Evolutionary conservation across 2,329 filamentous ascomycete species (phyloP).

Genomic region (Penicillium sp.): DNA sequence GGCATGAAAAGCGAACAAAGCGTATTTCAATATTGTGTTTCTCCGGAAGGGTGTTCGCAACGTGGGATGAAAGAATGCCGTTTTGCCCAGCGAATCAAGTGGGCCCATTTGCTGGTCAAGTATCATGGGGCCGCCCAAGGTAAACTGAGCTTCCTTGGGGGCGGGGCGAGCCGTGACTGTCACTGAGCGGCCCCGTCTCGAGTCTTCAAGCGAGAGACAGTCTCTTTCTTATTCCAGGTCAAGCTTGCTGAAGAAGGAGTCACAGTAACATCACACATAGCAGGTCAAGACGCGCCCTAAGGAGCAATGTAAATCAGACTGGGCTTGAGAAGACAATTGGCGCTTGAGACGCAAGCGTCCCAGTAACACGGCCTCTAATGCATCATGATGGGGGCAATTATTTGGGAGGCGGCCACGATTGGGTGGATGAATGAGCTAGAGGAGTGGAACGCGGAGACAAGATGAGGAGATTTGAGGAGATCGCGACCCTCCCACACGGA

Average conservation of each 20-base stretch:
- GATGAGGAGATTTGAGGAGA: not conserved
- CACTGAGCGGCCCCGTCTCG: not conserved
- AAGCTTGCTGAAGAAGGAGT: not conserved
- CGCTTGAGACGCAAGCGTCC: not conserved
- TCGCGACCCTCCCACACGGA: not conserved
- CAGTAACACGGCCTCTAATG: not conserved
- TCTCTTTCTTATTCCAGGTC: not conserved
- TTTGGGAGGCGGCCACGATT: not conserved
- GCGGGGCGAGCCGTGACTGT: not conserved
- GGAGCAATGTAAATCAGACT: not conserved
- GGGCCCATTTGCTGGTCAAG: not conserved
- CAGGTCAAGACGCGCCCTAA: not conserved
- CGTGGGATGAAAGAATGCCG: not conserved
- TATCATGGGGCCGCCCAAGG: not conserved
- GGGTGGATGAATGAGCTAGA: not conserved
- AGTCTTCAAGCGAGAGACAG: not conserved
- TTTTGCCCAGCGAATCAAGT: not conserved
- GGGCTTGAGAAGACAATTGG: not conserved
- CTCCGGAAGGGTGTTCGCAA: not conserved
- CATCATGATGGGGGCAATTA: not conserved
- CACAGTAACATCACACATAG: not conserved
- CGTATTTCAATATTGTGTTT: not conserved
- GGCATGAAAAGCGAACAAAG: not conserved
- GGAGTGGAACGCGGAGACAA: not conserved
- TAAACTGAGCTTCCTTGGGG: slow-evolving; percentile 1